Evolutionary conservation across 1,284 basidiomycete genomes (phyloP), one percentile per base, ranked within the genome.

Genomic region (Somion occarium): DNA sequence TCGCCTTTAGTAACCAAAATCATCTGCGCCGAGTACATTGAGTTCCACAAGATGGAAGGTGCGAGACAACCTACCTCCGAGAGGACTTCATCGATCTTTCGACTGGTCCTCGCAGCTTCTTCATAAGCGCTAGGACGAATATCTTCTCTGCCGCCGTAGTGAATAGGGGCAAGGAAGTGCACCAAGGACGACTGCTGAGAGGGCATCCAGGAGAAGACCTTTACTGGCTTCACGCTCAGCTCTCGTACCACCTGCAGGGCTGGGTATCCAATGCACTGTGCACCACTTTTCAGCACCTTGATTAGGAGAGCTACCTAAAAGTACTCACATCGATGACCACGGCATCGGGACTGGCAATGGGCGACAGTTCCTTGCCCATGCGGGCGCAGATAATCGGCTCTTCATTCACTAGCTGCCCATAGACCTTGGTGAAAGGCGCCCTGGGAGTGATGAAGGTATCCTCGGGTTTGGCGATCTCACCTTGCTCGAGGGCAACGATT

Each of bases 301-400:
- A n/a, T 39, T 3, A 3, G 7, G 5, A 26, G 23, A 38, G 15
- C n/a, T 20, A 38, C 2, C 18, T 27, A 3, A 5, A 42, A 38
- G 22, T 25, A 44, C 42, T 3, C 43, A 49, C 48, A 49, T 49
- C 48, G 9, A 49, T 12, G 4, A 49, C 30, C 20, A 43, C 38
- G 13, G 39, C 25, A 5, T 27, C 25, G 13, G 48, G 48, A n/a
- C 38, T 13, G 2, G 15, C 12, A 13, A 43, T 18, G n/a, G 38
- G 22, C 13, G n/a, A 23, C 13, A 38, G 12, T 3, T 18, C 15
- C 11, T 19, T 19, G 19, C 39, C 38, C 3, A 22, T 41, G 11
- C 9, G 11, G 2, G 19, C 39, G 25, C 48, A 49, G 4, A 5
- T 22, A 25, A 49, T 23, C 3, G 23, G 48, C 20, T 41, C 11